Base-by-base conservation (phyloP, 2,329 filamentous ascomycete genomes). In the Alternaria atra region DNA sequence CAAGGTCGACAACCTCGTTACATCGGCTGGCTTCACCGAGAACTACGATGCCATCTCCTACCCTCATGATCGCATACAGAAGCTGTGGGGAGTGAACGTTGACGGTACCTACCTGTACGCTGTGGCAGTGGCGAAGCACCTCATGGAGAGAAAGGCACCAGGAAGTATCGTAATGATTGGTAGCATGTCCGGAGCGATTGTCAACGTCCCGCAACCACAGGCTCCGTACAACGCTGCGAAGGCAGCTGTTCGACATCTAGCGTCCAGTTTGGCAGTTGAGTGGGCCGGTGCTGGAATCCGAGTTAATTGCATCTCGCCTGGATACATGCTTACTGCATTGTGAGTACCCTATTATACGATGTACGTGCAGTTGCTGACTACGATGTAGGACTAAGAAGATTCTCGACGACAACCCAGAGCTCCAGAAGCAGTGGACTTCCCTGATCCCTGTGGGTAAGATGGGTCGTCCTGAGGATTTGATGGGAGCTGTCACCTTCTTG, bases 251-350 rank as follows among this genome's bases (percentile, higher is more conserved):
- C 86, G 94, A 64, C 94, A 98, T 80, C 81, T 98, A 62, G 93
- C 93, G 12, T 87, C 91, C 37, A 95, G 91, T 66, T 85, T 97
- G 71, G 94, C 94, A 35, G 94, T 97, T 52, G 95, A 98, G 80
- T 98, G 95, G 94, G 93, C 94, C 0, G 85, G 89, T 69, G 88
- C 90, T 37, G 90, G 90, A 68, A 97, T 98, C 75, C 88, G 94
- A 35, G 94, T 98, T 69, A 98, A 98, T 83, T 95, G 92, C 80
- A 95, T 98, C 77, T 93, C 90, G 30, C 94, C 94, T 0, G 94
- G 95, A 44, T 98, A 98, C 81, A 98, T 98, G 94, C 83, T 97
- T 68, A 97, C 94, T 15, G 91, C 93, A 60, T 82, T 97, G 91
- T 94, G 85, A 87, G 91, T 82, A 35, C 5, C 15, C 9, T 27